Percentiles rank a stretch among this genome's conserved stretches.
phyloP scores from a whole-genome alignment of 2,329 filamentous ascomycete genomes.

The Pyrenochaeta sp. region DNA sequence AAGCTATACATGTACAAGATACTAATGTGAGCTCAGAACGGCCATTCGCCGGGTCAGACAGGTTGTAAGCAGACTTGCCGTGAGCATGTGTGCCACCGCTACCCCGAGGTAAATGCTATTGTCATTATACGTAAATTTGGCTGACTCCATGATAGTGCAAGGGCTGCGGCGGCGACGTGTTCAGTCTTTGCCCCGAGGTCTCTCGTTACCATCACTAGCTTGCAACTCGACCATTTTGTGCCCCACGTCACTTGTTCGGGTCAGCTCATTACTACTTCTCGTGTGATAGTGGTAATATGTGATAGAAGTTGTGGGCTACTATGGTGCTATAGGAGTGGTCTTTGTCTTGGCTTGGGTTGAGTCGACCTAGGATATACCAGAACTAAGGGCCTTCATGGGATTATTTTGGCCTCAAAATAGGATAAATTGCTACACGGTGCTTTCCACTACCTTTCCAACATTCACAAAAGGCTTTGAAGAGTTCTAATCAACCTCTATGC shows the following conservation, averaged over 20 bases:
- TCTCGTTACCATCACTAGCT: constrained; percentile 5
- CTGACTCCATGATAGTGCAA: constrained; percentile 1
- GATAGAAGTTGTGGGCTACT: background rate
- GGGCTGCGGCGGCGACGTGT: constrained; percentile 3
- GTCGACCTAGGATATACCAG: background rate
- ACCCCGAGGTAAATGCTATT: constrained; percentile 8
- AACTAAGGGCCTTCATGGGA: background rate
- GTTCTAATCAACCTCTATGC: background rate
- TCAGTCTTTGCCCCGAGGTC: constrained; percentile 10
- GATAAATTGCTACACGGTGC: background rate
- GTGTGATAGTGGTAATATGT: background rate
- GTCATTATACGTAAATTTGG: too few species aligned
- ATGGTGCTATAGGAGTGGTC: background rate
- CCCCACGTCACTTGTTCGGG: background rate
- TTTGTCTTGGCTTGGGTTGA: background rate
- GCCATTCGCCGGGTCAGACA: constrained; percentile 12
- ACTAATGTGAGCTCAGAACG: constrained; percentile 16
- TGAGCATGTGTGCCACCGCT: constrained; percentile 22
- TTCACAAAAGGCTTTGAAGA: background rate
- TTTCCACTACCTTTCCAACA: background rate
- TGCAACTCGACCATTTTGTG: background rate
- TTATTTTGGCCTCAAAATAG: too few species aligned
- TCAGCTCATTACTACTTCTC: background rate
- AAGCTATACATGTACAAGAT: background rate
- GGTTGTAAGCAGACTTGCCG: constrained; percentile 23